phyloP scores from a whole-genome alignment of 495 filamentous ascomycete species.

The Wilcoxina mikolae region DNA sequence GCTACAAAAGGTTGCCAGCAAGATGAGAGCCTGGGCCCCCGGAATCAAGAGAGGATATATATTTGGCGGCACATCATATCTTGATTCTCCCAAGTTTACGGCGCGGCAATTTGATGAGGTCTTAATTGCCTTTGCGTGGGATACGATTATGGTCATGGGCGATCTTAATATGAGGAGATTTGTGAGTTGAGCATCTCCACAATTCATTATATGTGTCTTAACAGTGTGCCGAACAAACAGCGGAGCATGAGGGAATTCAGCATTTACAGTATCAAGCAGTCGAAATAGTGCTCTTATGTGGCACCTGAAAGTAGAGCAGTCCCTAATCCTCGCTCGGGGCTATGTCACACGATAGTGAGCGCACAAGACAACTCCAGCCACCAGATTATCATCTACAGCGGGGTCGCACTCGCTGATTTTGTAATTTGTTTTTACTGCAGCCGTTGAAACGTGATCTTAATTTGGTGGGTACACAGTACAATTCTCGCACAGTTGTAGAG shows the following conservation, averaged over 20 bases:
- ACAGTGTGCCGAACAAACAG: background rate
- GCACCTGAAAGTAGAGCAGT: background rate
- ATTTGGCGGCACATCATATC: background rate
- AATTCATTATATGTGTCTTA: too few relatives aligned
- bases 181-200: too few relatives aligned
- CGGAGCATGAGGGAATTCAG: conserved; percentile 7
- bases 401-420: too few relatives aligned
- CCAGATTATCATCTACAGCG: conserved; percentile 9
- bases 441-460: too few relatives aligned
- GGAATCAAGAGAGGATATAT: conserved; percentile 4
- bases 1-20: conserved; percentile 1
- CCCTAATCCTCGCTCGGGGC: conserved; percentile 5
- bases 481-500: too few relatives aligned
- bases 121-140: conserved; percentile 9
- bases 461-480: too few relatives aligned
- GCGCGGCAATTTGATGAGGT: conserved; percentile 6
- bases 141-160: background rate
- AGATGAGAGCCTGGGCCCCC: conserved; percentile 5
- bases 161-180: background rate
- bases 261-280: conserved; percentile 12
- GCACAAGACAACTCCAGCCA: conserved; percentile 10
- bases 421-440: too few relatives aligned
- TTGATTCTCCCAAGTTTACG: background rate
- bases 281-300: conserved; percentile 8
- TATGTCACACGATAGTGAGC: conserved; percentile 5